phyloP scores from a whole-genome alignment of 2,329 filamentous ascomycete genomes.

The Fusarium algeriense region DNA sequence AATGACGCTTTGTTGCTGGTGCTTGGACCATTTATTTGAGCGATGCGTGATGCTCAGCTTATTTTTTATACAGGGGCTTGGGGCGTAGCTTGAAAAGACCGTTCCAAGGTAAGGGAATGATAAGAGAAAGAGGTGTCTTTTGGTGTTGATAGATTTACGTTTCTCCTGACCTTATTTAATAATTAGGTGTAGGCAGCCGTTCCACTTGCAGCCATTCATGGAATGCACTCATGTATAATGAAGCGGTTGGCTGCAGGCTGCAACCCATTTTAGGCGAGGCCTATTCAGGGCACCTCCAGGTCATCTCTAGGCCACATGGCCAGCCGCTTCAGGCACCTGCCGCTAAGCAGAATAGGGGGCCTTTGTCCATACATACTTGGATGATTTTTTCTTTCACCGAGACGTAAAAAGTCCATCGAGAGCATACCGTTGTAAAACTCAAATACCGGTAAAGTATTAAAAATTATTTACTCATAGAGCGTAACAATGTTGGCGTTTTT shows the following conservation, averaged over 20 bases:
- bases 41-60: conserved; percentile 25
- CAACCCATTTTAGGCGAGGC: conserved; percentile 27
- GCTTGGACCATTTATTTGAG: conserved; percentile 32
- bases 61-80: conserved; percentile 6
- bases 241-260: conserved; percentile 40
- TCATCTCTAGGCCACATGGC: conserved; percentile 30
- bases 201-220: background rate
- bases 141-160: conserved; percentile 21
- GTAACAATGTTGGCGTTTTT: background rate
- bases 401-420: background rate
- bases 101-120: background rate
- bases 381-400: too few species aligned
- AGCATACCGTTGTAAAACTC: conserved; percentile 11
- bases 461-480: background rate
- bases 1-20: conserved; percentile 27
- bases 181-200: conserved; percentile 31
- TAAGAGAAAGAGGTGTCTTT: conserved; percentile 7
- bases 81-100: conserved; percentile 7
- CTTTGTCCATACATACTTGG: background rate
- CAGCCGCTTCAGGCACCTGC: conserved; percentile 31
- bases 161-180: conserved; percentile 4
- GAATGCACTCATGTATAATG: conserved; percentile 12
- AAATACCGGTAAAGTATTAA: background rate
- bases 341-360: conserved; percentile 19
- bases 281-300: conserved; percentile 15